phyloP scores from a whole-genome alignment of 192 early-diverging fungal genomes.

The Oehlia diaphana region DNA sequence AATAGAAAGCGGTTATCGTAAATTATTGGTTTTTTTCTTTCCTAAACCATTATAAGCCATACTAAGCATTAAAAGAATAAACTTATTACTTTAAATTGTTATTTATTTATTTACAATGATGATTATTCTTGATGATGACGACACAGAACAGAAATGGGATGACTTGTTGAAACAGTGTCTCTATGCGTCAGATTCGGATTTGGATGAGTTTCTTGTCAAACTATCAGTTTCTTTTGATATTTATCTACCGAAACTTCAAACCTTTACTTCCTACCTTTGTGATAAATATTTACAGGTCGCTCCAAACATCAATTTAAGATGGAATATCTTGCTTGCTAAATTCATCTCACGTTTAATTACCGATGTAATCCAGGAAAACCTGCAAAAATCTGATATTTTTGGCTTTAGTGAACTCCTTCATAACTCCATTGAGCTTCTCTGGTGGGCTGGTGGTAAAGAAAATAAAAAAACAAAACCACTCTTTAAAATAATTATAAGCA shows the following conservation, averaged over 20 bases:
- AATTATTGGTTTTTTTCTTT: no score
- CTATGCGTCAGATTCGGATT: background rate
- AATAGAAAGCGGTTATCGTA: no score
- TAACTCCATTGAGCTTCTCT: slow-evolving; percentile 1
- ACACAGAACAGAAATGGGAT: background rate
- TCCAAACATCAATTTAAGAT: background rate
- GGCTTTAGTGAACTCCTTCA: background rate
- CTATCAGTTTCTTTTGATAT: background rate
- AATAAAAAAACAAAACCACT: background rate
- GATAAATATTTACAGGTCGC: background rate
- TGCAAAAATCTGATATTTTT: background rate
- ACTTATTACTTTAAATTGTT: no score
- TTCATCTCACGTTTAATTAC: background rate
- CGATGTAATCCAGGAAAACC: background rate
- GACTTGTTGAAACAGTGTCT: background rate
- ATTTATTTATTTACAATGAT: background rate
- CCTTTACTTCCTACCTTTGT: background rate
- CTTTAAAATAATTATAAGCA: background rate
- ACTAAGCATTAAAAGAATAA: no score
- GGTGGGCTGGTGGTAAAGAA: background rate
- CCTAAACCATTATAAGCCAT: no score
- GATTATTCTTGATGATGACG: background rate
- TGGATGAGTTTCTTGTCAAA: background rate
- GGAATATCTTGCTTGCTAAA: background rate
- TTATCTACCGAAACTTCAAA: background rate